Evolutionary conservation across 176 grass and related monocot species (phyloP), one percentile per base, ranked within the genome.

Genomic region (sorghum (Sorghum bicolor)): DNA sequence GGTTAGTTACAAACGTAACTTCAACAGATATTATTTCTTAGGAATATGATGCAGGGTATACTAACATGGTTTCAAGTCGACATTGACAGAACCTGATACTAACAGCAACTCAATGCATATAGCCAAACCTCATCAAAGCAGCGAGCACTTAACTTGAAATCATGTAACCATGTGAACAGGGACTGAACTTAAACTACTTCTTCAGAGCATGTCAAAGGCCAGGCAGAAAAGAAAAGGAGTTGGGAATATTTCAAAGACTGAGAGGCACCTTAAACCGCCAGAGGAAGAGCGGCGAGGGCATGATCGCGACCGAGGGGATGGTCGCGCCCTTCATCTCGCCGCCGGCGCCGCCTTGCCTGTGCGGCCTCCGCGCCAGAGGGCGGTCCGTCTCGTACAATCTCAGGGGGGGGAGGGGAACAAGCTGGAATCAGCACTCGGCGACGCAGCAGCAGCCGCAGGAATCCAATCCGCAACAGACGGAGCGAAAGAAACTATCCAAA

Each of bases 231-330:
- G 4, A 62, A 61, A 63, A 30, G 26, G 12, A 64, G 26, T 7
- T 16, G 62, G 0, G 0, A 63, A 63, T 29, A 25, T 63, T 63
- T 29, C 25, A 5, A 63, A 63, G 25, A 29, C 60, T 53, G 19
- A 13, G 10, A 64, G 74, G 80, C 85, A 89, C 96, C 96, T 98
- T 98, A 14, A 98, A 85, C 61, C 91, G 88, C 93, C 91, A 98
- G 60, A 98, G 87, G 70, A 99, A 94, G 80, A 92, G 84, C 36
- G 96, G 93, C 43, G 96, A 99, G 28, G 96, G 93, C 67, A 96
- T 92, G 72, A 86, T 96, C 50, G 80, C 87, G 29, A 64, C 91
- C 20, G 90, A 80, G 37, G 83, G 88, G 80, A 90, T 89, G 73
- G 83, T 60, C 60, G 85, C 45, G 72, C 80, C 85, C 91, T 96